A percentile compares a stretch with the other conserved stretches of the same genome.
Conservation (phyloP, 78 protist species). For the Dictyostelium purpureum region DNA sequence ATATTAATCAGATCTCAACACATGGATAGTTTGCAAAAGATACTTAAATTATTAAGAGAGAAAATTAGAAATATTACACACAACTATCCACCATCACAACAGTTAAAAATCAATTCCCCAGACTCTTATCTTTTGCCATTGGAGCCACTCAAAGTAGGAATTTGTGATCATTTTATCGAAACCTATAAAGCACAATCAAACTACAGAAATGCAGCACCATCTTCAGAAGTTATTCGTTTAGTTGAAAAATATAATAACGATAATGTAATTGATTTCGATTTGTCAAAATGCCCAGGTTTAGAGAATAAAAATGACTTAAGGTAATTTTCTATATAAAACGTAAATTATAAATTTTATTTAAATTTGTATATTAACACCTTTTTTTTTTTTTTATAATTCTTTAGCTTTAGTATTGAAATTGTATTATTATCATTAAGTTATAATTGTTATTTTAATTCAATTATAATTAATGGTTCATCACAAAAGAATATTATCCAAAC, state of each 20-base stretch:
- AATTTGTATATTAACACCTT: background rate
- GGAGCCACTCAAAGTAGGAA: background rate
- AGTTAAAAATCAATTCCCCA: background rate
- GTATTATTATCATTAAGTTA: slow-evolving; percentile 13
- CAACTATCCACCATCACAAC: background rate
- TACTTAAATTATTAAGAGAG: background rate
- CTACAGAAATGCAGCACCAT: background rate
- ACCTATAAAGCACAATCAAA: slow-evolving; percentile 33
- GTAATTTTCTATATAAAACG: background rate
- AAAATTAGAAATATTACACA: slow-evolving; percentile 7
- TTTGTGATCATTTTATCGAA: slow-evolving; percentile 20
- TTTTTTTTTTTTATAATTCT: no score
- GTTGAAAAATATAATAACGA: slow-evolving; percentile 29
- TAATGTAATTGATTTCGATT: slow-evolving; percentile 25
- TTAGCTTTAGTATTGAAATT: background rate
- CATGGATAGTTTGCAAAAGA: slow-evolving; percentile 27
- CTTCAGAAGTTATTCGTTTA: slow-evolving; percentile 13
- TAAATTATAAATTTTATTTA: background rate
- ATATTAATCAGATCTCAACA: slow-evolving; percentile 16
- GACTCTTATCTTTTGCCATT: slow-evolving; percentile 1
- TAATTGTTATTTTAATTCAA: slow-evolving; percentile 25
- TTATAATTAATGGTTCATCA: background rate
- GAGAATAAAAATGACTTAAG: slow-evolving; percentile 21
- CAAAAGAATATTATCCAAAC: background rate
- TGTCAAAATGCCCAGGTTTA: slow-evolving; percentile 48